phyloP scores from a whole-genome alignment of 441 rosid genomes.

The Aleurites moluccanus region DNA sequence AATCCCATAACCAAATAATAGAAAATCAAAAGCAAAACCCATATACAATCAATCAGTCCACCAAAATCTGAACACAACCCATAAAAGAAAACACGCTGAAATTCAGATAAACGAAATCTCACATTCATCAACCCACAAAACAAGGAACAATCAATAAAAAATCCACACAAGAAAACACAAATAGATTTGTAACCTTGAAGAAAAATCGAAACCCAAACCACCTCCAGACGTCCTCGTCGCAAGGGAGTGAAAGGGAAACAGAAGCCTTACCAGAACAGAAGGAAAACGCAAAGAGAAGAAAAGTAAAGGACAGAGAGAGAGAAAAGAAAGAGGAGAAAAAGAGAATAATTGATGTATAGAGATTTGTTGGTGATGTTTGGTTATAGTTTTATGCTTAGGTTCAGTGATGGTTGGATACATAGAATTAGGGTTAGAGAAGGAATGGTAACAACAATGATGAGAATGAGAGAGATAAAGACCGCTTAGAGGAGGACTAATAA shows the following conservation, averaged over 20 bases:
- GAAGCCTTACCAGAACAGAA: constrained; percentile 2
- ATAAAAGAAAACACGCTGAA: background rate
- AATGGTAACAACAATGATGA: constrained; percentile 22
- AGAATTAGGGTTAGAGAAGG: constrained; percentile 49
- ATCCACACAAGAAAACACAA: background rate
- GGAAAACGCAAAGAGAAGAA: constrained; percentile 13
- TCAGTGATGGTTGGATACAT: constrained; percentile 9
- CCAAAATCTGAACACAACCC: constrained; percentile 6
- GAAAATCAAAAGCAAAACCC: background rate
- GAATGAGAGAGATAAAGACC: constrained; percentile 40
- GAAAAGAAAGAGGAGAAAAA: background rate
- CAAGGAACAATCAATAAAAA: background rate
- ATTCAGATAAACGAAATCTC: constrained; percentile 9
- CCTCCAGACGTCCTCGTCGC: background rate
- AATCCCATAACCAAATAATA: constrained; percentile 10
- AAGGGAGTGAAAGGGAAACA: background rate
- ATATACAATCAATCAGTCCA: background rate
- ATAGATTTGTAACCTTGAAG: constrained; percentile 23
- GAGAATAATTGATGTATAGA: background rate
- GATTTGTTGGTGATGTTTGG: constrained; percentile 15
- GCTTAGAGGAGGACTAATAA: constrained; percentile 22
- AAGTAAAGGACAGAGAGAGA: background rate
- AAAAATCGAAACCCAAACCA: constrained; percentile 1
- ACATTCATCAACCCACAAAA: constrained; percentile 28
- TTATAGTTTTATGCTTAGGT: background rate